These are phyloP conservation scores for Geotrichum carabidarum DNA, from an alignment of 1,139 yeast genomes.

Conservation along the genomic window DNA sequence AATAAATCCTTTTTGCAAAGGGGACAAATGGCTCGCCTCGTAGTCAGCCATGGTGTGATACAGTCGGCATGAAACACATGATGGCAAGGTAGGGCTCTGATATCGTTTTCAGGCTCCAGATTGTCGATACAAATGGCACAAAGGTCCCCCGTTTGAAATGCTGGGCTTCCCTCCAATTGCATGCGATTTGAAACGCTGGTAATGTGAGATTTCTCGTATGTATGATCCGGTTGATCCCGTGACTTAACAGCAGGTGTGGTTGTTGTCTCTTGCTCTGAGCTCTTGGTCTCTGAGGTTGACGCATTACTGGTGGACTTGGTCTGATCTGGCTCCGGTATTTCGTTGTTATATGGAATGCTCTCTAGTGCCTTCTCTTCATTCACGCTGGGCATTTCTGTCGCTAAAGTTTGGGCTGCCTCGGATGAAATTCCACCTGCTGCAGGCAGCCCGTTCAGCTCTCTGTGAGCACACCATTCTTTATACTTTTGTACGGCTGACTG, in stretches of 20 bases:
- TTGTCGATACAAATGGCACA: slow-evolving; percentile 77
- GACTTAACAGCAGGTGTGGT: neutral
- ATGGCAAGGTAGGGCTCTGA: slow-evolving; percentile 72
- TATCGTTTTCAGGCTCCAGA: slow-evolving; percentile 58
- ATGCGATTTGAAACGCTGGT: slow-evolving; percentile 24
- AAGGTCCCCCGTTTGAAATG: slow-evolving; percentile 38
- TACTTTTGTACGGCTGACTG: slow-evolving; percentile 64
- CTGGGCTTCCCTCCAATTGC: slow-evolving; percentile 30
- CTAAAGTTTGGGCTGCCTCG: slow-evolving; percentile 10
- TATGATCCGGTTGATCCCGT: neutral
- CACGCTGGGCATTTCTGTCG: neutral
- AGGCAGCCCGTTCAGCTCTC: slow-evolving; percentile 26
- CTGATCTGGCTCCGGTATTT: neutral
- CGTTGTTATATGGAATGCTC: neutral
- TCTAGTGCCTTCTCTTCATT: neutral
- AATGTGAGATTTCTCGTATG: slow-evolving; percentile 43
- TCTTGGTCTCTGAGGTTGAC: neutral
- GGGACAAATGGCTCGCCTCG: slow-evolving; percentile 75
- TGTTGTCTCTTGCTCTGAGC: neutral
- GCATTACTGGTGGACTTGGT: neutral
- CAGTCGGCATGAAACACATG: slow-evolving; percentile 79
- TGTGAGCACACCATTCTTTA: slow-evolving; percentile 31
- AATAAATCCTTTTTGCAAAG: slow-evolving; percentile 55
- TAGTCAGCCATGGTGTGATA: slow-evolving; percentile 75
- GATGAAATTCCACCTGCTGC: slow-evolving; percentile 29